phyloP scores from a whole-genome alignment of 805 yeast species.

The Metschnikowia santaceciliae region DNA sequence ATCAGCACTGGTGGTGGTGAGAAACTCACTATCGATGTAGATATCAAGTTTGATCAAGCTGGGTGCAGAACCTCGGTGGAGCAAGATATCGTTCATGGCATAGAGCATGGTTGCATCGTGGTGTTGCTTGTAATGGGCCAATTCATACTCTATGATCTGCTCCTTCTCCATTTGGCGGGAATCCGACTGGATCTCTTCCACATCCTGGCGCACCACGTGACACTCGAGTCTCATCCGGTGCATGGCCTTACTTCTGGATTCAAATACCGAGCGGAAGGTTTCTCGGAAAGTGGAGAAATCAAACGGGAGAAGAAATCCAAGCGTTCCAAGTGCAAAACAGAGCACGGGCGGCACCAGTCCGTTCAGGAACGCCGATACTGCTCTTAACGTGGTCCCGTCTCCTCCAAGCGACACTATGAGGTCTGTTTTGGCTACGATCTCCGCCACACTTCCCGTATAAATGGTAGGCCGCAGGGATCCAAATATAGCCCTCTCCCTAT shows the following conservation, averaged over 20 bases:
- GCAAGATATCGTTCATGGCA: conserved; percentile 89
- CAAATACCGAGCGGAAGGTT: conserved; percentile 64
- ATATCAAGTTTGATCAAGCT: conserved; percentile 81
- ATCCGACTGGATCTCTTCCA: conserved; percentile 6
- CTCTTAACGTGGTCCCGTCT: conserved; percentile 88
- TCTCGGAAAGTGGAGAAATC: conserved; percentile 59
- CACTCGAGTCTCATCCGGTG: conserved; percentile 80
- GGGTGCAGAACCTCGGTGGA: conserved; percentile 87
- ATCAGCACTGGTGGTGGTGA: conserved; percentile 90
- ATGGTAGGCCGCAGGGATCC: conserved; percentile 19
- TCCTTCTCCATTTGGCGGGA: conserved; percentile 10
- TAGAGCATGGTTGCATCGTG: conserved; percentile 43
- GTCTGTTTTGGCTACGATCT: conserved; percentile 67
- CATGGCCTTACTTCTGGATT: conserved; percentile 65
- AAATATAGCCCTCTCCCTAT: no score
- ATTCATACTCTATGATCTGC: conserved; percentile 14
- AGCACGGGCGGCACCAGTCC: conserved; percentile 82
- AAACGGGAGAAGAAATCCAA: conserved; percentile 87
- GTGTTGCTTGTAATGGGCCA: conserved; percentile 18
- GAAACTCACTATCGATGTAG: conserved; percentile 75
- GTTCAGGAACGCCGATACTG: conserved; percentile 72
- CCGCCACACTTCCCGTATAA: conserved; percentile 55
- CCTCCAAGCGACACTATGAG: conserved; percentile 89
- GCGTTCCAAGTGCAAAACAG: conserved; percentile 84
- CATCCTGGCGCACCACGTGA: conserved; percentile 45